Evolutionary conservation across 306 rosid species (phyloP), one percentile per base, ranked within the genome.

Genomic region (Prunus dulcis): DNA sequence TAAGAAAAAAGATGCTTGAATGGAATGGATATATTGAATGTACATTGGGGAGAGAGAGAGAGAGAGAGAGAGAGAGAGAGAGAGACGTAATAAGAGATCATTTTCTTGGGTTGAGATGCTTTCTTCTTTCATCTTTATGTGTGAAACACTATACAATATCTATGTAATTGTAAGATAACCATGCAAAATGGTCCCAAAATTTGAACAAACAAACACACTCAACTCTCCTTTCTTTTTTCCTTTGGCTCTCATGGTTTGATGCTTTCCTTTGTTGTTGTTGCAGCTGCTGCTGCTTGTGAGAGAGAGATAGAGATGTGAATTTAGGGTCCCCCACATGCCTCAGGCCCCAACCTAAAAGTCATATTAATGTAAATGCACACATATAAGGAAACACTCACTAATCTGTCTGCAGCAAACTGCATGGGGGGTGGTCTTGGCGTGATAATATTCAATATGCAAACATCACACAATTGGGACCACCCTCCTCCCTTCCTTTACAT

Each of bases 101-200:
- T 76, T 69, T 81, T 43, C 72, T 75, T 64, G 50, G 79, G 75
- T 70, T 67, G 63, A 70, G 88, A 28, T 85, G 78, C 82, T 80
- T 85, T 79, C 73, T 76, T 73, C 78, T 43, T 76, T 76, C 76
- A 68, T 78, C 43, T 20, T 82, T 69, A 74, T 64, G 72, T 79
- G 78, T 83, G 76, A 81, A 84, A 78, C 79, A 69, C 62, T 51
- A 49, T 13, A 3, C 17, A 80, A 81, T 76, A 56, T 73, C 78
- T 72, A 78, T 82, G 55, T 50, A 15, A 60, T 60, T 64, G 69
- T 47, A 69, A 65, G 71, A 72, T 69, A 74, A 84, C 88, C 87
- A 84, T 87, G 90, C 90, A 88, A 86, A 82, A 83, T 88, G 97
- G 97, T 92, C 97, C 97, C 96, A 89, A 63, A 41, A 76, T 43